Evolutionary conservation across 202 grass and related monocot genomes (phyloP).

Genomic region (Hordeum pubiflorum): DNA sequence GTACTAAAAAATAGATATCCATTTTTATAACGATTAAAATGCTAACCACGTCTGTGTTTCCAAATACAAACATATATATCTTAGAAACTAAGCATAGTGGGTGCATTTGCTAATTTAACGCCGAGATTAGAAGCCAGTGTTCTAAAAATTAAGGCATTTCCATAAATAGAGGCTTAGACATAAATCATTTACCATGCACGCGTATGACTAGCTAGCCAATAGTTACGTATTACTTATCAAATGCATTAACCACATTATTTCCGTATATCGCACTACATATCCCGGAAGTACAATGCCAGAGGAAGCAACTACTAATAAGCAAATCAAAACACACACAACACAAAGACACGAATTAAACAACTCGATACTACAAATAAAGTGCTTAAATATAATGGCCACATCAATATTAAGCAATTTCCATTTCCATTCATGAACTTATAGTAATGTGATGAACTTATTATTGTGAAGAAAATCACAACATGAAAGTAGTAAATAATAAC

Average conservation of each 20-base stretch:
- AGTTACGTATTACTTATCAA: not conserved
- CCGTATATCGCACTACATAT: not conserved
- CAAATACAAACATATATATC: not conserved
- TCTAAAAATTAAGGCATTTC: not conserved
- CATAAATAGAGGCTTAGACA: not conserved
- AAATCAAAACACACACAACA: no score
- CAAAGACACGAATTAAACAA: not conserved
- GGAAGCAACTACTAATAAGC: not conserved
- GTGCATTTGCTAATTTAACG: not conserved
- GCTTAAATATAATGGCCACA: not conserved
- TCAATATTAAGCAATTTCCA: not conserved
- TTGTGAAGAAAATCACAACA: no score
- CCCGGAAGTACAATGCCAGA: not conserved
- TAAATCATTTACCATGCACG: not conserved
- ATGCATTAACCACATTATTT: not conserved
- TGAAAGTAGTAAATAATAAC: no score
- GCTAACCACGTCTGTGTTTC: not conserved
- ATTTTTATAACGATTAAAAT: not conserved
- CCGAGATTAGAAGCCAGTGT: not conserved
- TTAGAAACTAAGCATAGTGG: not conserved
- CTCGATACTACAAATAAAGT: not conserved
- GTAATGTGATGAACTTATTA: no score
- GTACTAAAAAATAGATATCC: not conserved
- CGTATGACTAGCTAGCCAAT: not conserved
- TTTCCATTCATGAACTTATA: not conserved